phyloP scores from a whole-genome alignment of 805 yeast species.

The Pichia californica region DNA sequence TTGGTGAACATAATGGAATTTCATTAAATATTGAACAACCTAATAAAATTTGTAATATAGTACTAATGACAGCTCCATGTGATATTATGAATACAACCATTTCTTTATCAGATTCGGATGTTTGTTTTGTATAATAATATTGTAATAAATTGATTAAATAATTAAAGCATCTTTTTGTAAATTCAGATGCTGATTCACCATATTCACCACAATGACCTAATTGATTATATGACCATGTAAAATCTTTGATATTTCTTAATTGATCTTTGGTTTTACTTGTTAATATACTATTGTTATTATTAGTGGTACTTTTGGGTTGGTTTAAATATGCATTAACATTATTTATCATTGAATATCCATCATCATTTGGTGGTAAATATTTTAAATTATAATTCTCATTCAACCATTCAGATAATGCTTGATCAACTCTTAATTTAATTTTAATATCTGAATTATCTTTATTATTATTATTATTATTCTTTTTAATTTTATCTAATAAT shows the following conservation, averaged over 20 bases:
- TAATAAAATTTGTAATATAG: slow-evolving; percentile 32
- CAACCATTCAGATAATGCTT: slow-evolving; percentile 39
- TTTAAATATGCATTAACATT: slow-evolving; percentile 34
- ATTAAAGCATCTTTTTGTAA: slow-evolving; percentile 30
- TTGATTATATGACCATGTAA: slow-evolving; percentile 29
- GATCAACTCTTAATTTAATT: slow-evolving; percentile 35
- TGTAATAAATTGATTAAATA: slow-evolving; percentile 31
- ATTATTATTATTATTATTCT: slow-evolving; percentile 5
- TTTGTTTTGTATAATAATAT: slow-evolving; percentile 23
- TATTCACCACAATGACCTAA: slow-evolving; percentile 39
- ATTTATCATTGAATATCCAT: slow-evolving; percentile 35
- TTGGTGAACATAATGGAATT: slow-evolving; percentile 33
- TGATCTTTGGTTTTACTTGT: slow-evolving; percentile 15
- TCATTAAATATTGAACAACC: slow-evolving; percentile 35
- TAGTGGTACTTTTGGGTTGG: slow-evolving; percentile 5
- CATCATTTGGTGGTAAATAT: slow-evolving; percentile 39
- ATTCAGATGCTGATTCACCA: slow-evolving; percentile 34
- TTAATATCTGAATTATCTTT: slow-evolving; percentile 5
- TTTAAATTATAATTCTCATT: slow-evolving; percentile 33
- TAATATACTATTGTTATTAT: slow-evolving; percentile 14
- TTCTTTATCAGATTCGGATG: slow-evolving; percentile 25
- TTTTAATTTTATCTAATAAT: slow-evolving; percentile 17
- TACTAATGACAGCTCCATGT: slow-evolving; percentile 40
- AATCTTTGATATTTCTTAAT: slow-evolving; percentile 21
- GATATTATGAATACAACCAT: slow-evolving; percentile 31